phyloP scores from a whole-genome alignment of 257 asterid genomes.

The Cynanchum wilfordii region DNA sequence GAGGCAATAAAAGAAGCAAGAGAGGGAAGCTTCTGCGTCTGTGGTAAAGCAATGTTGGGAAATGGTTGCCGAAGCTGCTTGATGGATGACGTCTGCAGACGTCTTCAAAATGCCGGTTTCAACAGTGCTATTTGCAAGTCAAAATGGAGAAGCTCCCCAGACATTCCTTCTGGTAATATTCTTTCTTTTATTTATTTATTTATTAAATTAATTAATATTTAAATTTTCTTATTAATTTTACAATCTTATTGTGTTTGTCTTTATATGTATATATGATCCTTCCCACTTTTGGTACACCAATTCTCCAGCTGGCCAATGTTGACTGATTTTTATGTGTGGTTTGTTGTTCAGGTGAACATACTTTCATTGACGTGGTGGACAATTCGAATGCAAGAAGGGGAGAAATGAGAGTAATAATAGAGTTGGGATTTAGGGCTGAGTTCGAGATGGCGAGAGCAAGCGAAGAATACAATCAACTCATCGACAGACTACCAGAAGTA shows the following conservation, averaged over 20 bases:
- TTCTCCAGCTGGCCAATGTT: neutral
- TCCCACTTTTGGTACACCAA: neutral
- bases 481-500: slow-evolving; percentile 53
- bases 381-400: slow-evolving; percentile 48
- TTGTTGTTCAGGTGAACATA: slow-evolving; percentile 78
- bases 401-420: slow-evolving; percentile 63
- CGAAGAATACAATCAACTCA: slow-evolving; percentile 61
- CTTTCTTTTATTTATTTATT: slow-evolving; percentile 2
- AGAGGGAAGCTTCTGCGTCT: slow-evolving; percentile 31
- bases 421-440: slow-evolving; percentile 58
- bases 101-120: slow-evolving; percentile 58
- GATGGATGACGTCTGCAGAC: slow-evolving; percentile 62
- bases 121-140: slow-evolving; percentile 82
- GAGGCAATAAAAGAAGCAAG: slow-evolving; percentile 52
- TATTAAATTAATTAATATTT: neutral
- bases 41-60: slow-evolving; percentile 28
- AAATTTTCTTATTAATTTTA: neutral
- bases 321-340: too few species aligned
- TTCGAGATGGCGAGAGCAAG: slow-evolving; percentile 83
- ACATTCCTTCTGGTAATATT: slow-evolving; percentile 81
- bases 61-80: slow-evolving; percentile 63
- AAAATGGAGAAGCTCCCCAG: slow-evolving; percentile 70
- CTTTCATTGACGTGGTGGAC: slow-evolving; percentile 71
- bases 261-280: too few species aligned
- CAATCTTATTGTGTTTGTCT: too few species aligned